Evolutionary conservation across 805 yeast genomes (phyloP), one percentile per base, ranked within the genome.

Genomic region (Pichia gijzeniarum): DNA sequence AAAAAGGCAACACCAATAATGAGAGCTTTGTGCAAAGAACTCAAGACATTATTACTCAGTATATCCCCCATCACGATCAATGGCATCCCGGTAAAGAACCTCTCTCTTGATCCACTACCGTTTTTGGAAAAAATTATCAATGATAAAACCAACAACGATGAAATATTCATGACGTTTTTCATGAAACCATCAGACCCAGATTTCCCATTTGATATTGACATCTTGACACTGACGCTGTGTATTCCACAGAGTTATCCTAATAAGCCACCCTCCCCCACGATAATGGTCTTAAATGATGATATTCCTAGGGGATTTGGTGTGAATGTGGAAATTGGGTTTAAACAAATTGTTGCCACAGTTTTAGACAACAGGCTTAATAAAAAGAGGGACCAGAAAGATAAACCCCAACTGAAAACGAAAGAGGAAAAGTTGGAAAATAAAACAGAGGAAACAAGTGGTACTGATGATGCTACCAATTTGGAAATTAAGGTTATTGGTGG

Each of bases 271-370:
- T 49, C 57, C 16, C 85, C 88, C 1, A 62, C 71, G 14, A 68
- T 83, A 4, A 63, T 69, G 31, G 82, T 85, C 7, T 66, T 78
- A 43, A 83, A 82, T 62, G 73, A 74, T 30, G 86, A 82, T 28
- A 80, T 84, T 13, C 88, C 91, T 1, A 67, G 78, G 47, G 91
- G 90, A 0, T 79, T 64, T 57, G 75, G 85, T 13, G 67, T 73
- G 13, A 83, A 83, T 52, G 67, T 84, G n/a, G 91, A 84, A 55
- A 53, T 61, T 5, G 91, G 89, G 6, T 85, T 80, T 59, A 64
- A 63, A 35, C 59, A 64, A 38, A 77, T 80, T 18, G 73, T 66
- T 3, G 52, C 45, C 5, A 62, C 53, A 25, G 76, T 79, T 10
- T 65, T 62, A 35, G 62, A 51, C 31, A 54, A 53, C n/a, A 55